Evolutionary conservation across 2,329 filamentous ascomycete genomes (phyloP).

Genomic region (Cephalotrichum gorgonifer): DNA sequence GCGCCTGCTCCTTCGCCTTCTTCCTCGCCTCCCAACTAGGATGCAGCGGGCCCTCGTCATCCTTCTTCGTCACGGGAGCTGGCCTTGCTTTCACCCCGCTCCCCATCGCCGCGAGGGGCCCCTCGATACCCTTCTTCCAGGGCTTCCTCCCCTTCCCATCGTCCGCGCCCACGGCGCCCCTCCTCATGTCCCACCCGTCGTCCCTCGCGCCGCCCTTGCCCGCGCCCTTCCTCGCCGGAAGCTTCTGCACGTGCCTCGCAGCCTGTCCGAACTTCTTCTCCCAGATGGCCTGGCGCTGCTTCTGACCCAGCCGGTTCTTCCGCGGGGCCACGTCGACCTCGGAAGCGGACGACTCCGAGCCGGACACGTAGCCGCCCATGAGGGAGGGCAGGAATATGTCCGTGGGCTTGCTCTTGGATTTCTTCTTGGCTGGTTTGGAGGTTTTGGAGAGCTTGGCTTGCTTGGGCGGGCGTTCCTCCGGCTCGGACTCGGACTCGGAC

Average conservation of each 20-base stretch:
- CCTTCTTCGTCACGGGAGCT: conserved; percentile 24
- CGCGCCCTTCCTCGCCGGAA: conserved; percentile 12
- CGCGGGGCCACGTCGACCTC: conserved; percentile 52
- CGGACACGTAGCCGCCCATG: conserved; percentile 71
- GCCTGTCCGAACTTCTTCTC: conserved; percentile 68
- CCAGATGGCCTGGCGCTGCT: conserved; percentile 67
- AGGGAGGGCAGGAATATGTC: conserved; percentile 62
- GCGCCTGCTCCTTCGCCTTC: conserved; percentile 50
- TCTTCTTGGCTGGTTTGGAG: too few relatives aligned
- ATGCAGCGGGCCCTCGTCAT: conserved; percentile 47
- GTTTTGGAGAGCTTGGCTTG: conserved; percentile 4
- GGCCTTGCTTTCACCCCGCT: conserved; percentile 18
- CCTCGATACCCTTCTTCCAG: conserved; percentile 42
- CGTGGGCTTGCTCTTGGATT: conserved; percentile 15
- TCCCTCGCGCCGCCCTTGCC: conserved; percentile 22
- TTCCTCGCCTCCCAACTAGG: conserved; percentile 56
- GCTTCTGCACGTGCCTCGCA: conserved; percentile 52
- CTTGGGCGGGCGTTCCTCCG: conserved; percentile 13
- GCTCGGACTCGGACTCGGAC: conserved; percentile 14
- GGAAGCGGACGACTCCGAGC: conserved; percentile 57
- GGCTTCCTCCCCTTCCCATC: conserved; percentile 27
- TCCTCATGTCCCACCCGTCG: conserved; percentile 46
- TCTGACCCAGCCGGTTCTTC: conserved; percentile 64
- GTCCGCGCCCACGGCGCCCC: conserved; percentile 39
- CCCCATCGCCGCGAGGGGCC: conserved; percentile 16